Conservation (phyloP, 192 early-diverging fungal genomes). For the Backusella sp. region DNA sequence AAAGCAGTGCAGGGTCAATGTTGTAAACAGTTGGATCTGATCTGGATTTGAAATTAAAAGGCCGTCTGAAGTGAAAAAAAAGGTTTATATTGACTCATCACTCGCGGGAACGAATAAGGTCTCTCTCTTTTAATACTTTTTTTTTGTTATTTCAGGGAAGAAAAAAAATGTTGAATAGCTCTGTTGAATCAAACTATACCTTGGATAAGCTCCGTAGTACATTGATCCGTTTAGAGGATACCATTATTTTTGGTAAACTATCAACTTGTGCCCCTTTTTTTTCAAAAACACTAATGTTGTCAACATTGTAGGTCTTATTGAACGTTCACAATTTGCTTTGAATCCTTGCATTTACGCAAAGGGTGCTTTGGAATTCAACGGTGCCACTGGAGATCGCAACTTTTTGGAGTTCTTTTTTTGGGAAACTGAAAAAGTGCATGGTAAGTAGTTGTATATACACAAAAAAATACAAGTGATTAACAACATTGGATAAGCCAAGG, state of each 20-base stretch:
- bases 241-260: too few species aligned
- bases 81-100: neutral
- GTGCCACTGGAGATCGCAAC: constrained; percentile 55
- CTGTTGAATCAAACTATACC: too few species aligned
- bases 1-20: too few species aligned
- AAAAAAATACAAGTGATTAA: constrained; percentile 15
- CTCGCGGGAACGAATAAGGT: neutral
- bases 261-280: too few species aligned
- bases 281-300: neutral
- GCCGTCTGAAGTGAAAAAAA: neutral
- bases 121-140: too few species aligned
- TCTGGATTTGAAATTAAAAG: constrained; percentile 2
- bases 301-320: constrained; percentile 73
- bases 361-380: constrained; percentile 64
- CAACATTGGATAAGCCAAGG: constrained; percentile 41
- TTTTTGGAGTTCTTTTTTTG: constrained; percentile 91
- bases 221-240: too few species aligned
- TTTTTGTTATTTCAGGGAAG: too few species aligned
- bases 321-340: constrained; percentile 87
- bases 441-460: too few species aligned
- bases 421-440: constrained; percentile 91
- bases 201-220: too few species aligned
- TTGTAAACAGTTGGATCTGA: neutral
- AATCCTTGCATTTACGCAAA: constrained; percentile 81
- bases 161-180: too few species aligned